Evolutionary conservation across 345 rosid genomes (phyloP).

Genomic region (Brassica incana): DNA sequence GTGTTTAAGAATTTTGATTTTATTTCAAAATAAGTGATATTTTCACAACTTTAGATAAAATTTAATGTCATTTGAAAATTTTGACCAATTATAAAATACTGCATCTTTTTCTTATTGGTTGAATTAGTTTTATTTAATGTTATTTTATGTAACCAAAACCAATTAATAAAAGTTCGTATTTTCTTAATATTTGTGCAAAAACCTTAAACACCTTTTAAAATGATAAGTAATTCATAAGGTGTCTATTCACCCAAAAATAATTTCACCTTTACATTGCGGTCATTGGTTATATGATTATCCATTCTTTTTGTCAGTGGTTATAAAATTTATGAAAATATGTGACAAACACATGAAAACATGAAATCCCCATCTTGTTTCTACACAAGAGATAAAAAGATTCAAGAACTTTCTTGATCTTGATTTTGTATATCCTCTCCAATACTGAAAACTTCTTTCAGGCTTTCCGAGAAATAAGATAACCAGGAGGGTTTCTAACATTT

Average conservation of each 20-base stretch:
- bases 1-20: no score
- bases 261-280: background rate
- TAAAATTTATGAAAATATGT: constrained; percentile 6
- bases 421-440: background rate
- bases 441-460: background rate
- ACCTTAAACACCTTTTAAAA: no score
- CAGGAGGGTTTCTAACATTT: constrained; percentile 38
- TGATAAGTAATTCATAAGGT: background rate
- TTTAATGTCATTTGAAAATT: no score
- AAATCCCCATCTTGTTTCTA: background rate
- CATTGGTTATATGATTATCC: background rate
- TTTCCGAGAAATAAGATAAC: constrained; percentile 23
- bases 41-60: no score
- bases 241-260: background rate
- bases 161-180: no score
- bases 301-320: constrained; percentile 15
- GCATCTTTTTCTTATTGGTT: no score
- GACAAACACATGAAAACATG: constrained; percentile 16
- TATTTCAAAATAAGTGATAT: no score
- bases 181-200: no score
- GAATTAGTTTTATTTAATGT: no score
- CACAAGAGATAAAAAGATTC: constrained; percentile 1
- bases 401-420: background rate
- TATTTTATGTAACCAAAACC: no score
- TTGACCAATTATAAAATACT: no score